Conservation (phyloP, 305 asterid species). For the Plantago coronopus region DNA sequence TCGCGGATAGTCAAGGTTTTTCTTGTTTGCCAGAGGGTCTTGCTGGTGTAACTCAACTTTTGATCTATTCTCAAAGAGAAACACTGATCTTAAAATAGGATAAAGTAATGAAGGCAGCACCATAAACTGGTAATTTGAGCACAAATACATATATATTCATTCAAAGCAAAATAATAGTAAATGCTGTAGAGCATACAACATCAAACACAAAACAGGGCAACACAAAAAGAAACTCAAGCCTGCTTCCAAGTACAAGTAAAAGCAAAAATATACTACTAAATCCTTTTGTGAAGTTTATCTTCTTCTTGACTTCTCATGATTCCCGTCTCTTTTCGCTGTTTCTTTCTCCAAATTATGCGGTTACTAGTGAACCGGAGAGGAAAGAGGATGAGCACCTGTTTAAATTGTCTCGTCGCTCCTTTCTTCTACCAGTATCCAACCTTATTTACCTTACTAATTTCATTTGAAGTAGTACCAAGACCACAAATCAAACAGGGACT, state of each 20-base stretch:
- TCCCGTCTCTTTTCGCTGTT: conserved; percentile 22
- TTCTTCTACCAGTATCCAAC: conserved; percentile 52
- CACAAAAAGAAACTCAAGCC: conserved; percentile 26
- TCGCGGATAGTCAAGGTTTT: no score
- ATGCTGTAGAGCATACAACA: conserved; percentile 56
- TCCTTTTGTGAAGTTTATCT: conserved; percentile 31
- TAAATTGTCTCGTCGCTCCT: conserved; percentile 88
- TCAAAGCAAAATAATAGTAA: conserved; percentile 22
- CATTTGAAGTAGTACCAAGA: conserved; percentile 32
- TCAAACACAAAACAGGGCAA: conserved; percentile 28
- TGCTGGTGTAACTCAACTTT: no score
- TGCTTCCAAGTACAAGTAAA: conserved; percentile 28
- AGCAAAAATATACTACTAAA: conserved; percentile 16
- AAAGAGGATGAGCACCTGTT: conserved; percentile 97
- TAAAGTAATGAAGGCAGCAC: neutral
- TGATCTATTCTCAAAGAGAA: no score
- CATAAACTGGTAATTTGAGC: conserved; percentile 21
- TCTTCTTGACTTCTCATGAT: conserved; percentile 40
- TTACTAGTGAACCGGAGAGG: conserved; percentile 53
- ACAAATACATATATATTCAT: conserved; percentile 33
- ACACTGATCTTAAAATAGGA: no score
- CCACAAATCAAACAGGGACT: conserved; percentile 46
- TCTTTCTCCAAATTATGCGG: conserved; percentile 30
- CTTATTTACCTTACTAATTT: conserved; percentile 38
- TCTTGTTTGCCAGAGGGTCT: no score